Conservation (phyloP, 768 basidiomycete species). For the Coprinopsis marcescibilis region DNA sequence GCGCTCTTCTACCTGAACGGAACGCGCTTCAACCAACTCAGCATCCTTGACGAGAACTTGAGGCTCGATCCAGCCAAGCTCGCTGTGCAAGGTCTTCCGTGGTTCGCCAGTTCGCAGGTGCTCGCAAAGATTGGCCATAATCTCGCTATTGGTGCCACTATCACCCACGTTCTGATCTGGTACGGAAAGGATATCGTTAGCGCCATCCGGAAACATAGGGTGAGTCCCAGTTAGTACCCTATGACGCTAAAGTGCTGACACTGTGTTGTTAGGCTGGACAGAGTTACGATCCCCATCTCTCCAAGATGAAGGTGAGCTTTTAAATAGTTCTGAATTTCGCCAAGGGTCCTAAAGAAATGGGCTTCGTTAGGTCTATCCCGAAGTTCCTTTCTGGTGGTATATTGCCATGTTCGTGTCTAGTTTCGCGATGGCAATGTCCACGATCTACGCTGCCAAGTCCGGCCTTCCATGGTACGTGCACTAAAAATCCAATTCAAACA, state of each 20-base stretch:
- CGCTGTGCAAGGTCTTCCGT: conserved; percentile 38
- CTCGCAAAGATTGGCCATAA: conserved; percentile 33
- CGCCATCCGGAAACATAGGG: conserved; percentile 38
- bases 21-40: conserved; percentile 43
- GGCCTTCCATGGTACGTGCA: conserved; percentile 48
- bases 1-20: conserved; percentile 47
- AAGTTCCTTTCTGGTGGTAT: conserved; percentile 51
- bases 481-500: neutral
- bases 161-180: conserved; percentile 49
- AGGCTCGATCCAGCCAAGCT: conserved; percentile 44
- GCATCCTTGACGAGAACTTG: conserved; percentile 48
- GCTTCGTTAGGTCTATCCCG: conserved; percentile 25
- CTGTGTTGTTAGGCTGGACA: conserved; percentile 22
- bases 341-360: no score
- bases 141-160: conserved; percentile 39
- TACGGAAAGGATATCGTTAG: conserved; percentile 42
- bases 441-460: conserved; percentile 47
- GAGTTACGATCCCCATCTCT: conserved; percentile 46
- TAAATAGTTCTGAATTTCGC: conserved; percentile 8
- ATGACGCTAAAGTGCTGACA: neutral
- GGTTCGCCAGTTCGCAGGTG: conserved; percentile 41
- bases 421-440: conserved; percentile 48
- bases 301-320: conserved; percentile 47
- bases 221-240: conserved; percentile 10
- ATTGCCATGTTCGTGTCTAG: conserved; percentile 34